Conservation (phyloP, 352 stramenopile species). For the Pythium dissimile region DNA sequence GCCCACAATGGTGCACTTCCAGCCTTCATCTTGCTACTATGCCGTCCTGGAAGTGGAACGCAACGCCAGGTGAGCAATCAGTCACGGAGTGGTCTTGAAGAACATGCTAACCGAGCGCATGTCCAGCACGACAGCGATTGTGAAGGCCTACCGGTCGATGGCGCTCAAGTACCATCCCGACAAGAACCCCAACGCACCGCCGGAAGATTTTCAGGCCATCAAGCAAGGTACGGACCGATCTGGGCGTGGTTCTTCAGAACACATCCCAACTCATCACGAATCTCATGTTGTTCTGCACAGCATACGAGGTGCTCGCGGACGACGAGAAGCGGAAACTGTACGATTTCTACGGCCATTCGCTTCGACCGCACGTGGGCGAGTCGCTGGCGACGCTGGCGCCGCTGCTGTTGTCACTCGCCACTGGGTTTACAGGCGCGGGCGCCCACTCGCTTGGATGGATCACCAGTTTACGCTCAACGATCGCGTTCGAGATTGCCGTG, state of each 20-base stretch:
- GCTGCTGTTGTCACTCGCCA: slow-evolving; percentile 54
- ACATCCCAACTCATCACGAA: too few relatives aligned
- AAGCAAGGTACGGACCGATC: slow-evolving; percentile 42
- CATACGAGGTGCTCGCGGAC: slow-evolving; percentile 75
- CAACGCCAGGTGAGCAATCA: slow-evolving; percentile 44
- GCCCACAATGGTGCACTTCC: slow-evolving; percentile 16
- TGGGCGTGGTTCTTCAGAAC: too few relatives aligned
- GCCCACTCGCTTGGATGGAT: slow-evolving; percentile 38
- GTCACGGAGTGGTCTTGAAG: neutral
- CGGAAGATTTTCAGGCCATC: slow-evolving; percentile 88
- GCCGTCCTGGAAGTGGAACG: slow-evolving; percentile 57
- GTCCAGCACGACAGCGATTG: slow-evolving; percentile 89
- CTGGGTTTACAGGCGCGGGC: slow-evolving; percentile 49
- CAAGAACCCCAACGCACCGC: slow-evolving; percentile 90
- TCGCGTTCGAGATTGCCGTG: slow-evolving; percentile 39
- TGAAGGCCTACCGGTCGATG: slow-evolving; percentile 93
- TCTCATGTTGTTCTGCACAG: slow-evolving; percentile 12
- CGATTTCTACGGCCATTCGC: slow-evolving; percentile 61
- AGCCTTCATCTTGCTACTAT: slow-evolving; percentile 52
- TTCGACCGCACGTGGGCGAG: slow-evolving; percentile 59
- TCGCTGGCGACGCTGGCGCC: slow-evolving; percentile 63
- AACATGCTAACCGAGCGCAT: neutral
- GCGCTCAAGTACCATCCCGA: slow-evolving; percentile 95
- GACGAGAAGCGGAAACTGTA: slow-evolving; percentile 72
- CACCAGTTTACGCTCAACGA: slow-evolving; percentile 17